Evolutionary conservation across 129 eudicot genomes (phyloP).

Genomic region (Heracleum sosnowskyi): DNA sequence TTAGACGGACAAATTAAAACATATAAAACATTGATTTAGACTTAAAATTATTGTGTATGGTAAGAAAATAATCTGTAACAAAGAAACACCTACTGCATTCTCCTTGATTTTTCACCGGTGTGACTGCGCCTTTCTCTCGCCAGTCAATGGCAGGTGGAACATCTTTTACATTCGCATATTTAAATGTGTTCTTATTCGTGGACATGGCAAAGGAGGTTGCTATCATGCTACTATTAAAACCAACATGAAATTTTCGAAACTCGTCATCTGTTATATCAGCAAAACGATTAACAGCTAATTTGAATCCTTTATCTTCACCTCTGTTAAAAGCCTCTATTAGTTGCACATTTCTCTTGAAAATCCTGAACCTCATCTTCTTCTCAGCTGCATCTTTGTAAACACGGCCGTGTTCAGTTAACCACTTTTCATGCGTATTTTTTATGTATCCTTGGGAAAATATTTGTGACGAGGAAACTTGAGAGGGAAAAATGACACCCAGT

Average conservation of each 20-base stretch:
- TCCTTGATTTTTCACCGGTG: not conserved
- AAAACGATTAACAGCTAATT: conserved; percentile 2
- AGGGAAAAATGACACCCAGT: not conserved
- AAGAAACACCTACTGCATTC: not conserved
- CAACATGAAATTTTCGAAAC: not conserved
- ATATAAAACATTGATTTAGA: not conserved
- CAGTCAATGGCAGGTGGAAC: not conserved
- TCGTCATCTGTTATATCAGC: not conserved
- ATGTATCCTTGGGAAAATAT: not conserved
- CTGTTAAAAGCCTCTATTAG: conserved; percentile 3
- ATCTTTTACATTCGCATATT: not conserved
- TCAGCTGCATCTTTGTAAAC: conserved; percentile 8
- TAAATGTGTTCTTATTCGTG: not conserved
- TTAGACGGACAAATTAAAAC: not conserved
- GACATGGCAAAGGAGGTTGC: not conserved
- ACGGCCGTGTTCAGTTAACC: conserved; percentile 1
- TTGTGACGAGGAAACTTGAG: not conserved
- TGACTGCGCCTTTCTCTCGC: not conserved
- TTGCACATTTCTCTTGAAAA: conserved; percentile 5
- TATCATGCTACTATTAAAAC: not conserved
- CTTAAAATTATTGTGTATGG: not conserved
- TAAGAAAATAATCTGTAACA: not conserved
- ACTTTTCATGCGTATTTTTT: not conserved
- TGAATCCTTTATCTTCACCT: not conserved
- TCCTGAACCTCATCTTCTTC: conserved; percentile 22